Percentiles rank a stretch among this genome's conserved stretches.
Conservation (phyloP, 371 early-diverging fungal species). For the Lichtheimia hyalospora region DNA sequence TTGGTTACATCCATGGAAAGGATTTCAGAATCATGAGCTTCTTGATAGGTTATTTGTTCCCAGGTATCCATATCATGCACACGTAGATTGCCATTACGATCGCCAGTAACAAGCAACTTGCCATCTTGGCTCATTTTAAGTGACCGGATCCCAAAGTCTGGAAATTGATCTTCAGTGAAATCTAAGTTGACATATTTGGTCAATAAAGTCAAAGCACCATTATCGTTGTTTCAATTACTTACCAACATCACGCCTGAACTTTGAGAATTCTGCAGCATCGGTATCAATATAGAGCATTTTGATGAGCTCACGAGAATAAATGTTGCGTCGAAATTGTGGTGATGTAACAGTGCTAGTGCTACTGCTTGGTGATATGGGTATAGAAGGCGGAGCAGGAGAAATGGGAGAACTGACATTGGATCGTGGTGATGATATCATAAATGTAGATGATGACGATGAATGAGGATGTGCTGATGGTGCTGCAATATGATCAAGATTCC, state of each 20-base stretch:
- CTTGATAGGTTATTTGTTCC: conserved; percentile 65
- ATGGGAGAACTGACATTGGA: conserved; percentile 1
- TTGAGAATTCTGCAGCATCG: conserved; percentile 44
- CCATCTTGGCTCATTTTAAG: conserved; percentile 72
- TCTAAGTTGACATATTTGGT: conserved; percentile 9
- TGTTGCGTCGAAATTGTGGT: conserved; percentile 41
- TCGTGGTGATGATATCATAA: conserved; percentile 14
- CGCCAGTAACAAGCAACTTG: conserved; percentile 71
- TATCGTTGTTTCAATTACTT: conserved; percentile 3
- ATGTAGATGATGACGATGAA: conserved; percentile 22
- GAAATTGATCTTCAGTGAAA: conserved; percentile 35
- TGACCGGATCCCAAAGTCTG: conserved; percentile 71
- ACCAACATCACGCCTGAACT: conserved; percentile 36
- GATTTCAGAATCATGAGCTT: conserved; percentile 86
- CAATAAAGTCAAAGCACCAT: neutral
- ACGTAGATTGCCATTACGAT: conserved; percentile 75
- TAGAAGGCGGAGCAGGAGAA: conserved; percentile 10
- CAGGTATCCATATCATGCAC: conserved; percentile 63
- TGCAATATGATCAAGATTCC: conserved; percentile 66
- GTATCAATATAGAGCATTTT: conserved; percentile 61
- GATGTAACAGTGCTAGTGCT: conserved; percentile 21
- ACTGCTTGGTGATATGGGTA: conserved; percentile 23
- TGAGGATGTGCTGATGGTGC: conserved; percentile 6
- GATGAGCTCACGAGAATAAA: conserved; percentile 61
- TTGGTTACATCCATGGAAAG: conserved; percentile 74